Evolutionary conservation across 2,329 filamentous ascomycete genomes (phyloP).

Genomic region (Tolypocladium tundrense): DNA sequence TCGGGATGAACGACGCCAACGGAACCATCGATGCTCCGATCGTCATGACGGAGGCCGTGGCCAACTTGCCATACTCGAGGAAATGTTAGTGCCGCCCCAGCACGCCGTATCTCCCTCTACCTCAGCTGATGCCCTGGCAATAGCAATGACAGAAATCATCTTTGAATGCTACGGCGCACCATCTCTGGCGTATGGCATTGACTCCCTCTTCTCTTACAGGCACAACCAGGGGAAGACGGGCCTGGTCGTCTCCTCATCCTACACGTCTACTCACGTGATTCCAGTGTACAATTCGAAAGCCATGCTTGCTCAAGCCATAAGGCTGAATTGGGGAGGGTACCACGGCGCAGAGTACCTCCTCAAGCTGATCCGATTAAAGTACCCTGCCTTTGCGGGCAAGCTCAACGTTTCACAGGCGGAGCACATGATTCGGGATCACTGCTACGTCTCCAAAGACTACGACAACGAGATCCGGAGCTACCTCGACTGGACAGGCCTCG

Average conservation of each 20-base stretch:
- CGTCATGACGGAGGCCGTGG: slow-evolving; percentile 91
- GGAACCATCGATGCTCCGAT: slow-evolving; percentile 76
- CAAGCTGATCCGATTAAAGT: slow-evolving; percentile 84
- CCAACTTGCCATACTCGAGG: slow-evolving; percentile 78
- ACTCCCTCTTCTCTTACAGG: slow-evolving; percentile 90
- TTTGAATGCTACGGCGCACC: slow-evolving; percentile 94
- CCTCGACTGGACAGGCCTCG: slow-evolving; percentile 84
- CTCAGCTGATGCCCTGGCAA: slow-evolving; percentile 9
- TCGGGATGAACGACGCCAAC: slow-evolving; percentile 69
- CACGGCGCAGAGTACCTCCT: slow-evolving; percentile 85
- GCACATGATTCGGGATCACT: slow-evolving; percentile 77
- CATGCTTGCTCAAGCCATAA: slow-evolving; percentile 72
- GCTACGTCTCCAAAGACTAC: slow-evolving; percentile 79
- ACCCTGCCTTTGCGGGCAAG: slow-evolving; percentile 79
- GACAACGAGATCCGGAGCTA: slow-evolving; percentile 65
- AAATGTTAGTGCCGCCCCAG: slow-evolving; percentile 53
- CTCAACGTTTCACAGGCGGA: slow-evolving; percentile 81
- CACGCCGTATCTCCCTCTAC: not conserved
- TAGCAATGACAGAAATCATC: slow-evolving; percentile 93
- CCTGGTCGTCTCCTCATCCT: slow-evolving; percentile 81
- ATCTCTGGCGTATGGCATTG: slow-evolving; percentile 85
- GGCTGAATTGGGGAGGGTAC: slow-evolving; percentile 89
- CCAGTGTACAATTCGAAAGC: slow-evolving; percentile 83
- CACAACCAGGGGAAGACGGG: slow-evolving; percentile 85
- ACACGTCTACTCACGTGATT: slow-evolving; percentile 91